Conservation (phyloP, 208 protist genomes). For the Trypanosoma rangeli region DNA sequence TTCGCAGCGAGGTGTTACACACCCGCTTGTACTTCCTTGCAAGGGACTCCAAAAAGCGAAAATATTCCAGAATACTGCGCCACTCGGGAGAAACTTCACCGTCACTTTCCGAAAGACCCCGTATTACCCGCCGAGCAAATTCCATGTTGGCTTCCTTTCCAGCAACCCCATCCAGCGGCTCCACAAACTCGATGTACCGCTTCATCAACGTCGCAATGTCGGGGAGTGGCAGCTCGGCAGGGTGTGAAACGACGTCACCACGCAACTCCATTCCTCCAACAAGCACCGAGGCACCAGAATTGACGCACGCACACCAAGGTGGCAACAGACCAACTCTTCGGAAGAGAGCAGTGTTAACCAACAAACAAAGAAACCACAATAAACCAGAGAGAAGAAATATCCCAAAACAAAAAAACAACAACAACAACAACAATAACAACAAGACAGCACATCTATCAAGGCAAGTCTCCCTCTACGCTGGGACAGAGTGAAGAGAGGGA, state of each 20-base stretch:
- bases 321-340: no score
- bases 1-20: constrained; percentile 20
- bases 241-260: background rate
- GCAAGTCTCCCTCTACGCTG: no score
- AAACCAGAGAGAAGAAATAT: constrained; percentile 8
- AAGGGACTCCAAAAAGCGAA: constrained; percentile 21
- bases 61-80: constrained; percentile 4
- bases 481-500: no score
- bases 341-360: no score
- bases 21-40: constrained; percentile 15
- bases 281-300: no score
- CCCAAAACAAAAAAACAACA: constrained; percentile 14
- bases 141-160: constrained; percentile 16
- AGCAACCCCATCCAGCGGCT: constrained; percentile 16
- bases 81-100: background rate
- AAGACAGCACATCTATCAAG: no score
- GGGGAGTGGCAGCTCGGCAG: constrained; percentile 9
- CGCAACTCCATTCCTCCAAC: background rate
- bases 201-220: background rate
- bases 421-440: constrained; percentile 6
- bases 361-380: constrained; percentile 2
- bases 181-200: constrained; percentile 23
- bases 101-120: background rate
- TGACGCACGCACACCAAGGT: no score
- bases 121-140: constrained; percentile 6